Conservation (phyloP, 371 early-diverging fungal species). For the Mortierella sp. region DNA sequence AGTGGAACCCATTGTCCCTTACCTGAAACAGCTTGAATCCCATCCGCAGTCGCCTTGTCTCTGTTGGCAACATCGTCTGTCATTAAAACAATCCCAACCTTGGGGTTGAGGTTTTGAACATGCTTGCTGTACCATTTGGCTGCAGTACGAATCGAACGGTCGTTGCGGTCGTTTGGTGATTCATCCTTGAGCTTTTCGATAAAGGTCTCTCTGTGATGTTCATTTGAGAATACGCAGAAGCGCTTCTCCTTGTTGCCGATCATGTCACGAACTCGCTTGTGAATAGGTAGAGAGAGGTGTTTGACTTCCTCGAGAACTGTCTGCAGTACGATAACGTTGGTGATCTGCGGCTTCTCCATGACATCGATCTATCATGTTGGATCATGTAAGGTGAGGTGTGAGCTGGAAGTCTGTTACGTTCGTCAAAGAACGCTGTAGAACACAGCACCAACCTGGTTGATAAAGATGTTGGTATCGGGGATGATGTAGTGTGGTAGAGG, state of each 20-base stretch:
- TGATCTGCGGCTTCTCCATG: slow-evolving; percentile 87
- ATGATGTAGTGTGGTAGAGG: slow-evolving; percentile 79
- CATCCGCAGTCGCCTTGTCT: slow-evolving; percentile 72
- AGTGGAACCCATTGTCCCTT: too few species aligned
- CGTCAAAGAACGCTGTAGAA: too few species aligned
- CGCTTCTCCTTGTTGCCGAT: slow-evolving; percentile 73
- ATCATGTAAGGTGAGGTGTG: neutral
- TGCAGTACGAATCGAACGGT: slow-evolving; percentile 91
- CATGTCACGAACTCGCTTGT: slow-evolving; percentile 83
- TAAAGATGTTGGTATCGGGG: slow-evolving; percentile 96
- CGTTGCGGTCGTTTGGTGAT: slow-evolving; percentile 93
- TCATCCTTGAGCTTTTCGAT: slow-evolving; percentile 85
- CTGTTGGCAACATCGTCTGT: slow-evolving; percentile 92
- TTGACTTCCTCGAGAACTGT: slow-evolving; percentile 93
- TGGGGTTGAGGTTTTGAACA: slow-evolving; percentile 56
- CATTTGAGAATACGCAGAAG: slow-evolving; percentile 94
- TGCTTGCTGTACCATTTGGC: slow-evolving; percentile 88
- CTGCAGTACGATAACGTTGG: slow-evolving; percentile 91
- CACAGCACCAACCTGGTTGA: slow-evolving; percentile 78
- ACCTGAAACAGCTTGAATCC: slow-evolving; percentile 73
- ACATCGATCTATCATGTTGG: slow-evolving; percentile 82
- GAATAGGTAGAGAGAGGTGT: slow-evolving; percentile 80
- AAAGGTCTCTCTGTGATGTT: slow-evolving; percentile 91
- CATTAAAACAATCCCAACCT: slow-evolving; percentile 74
- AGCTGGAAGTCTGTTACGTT: too few species aligned